Evolutionary conservation across 129 eudicot genomes (phyloP).

Genomic region (Centaurea solstitialis): DNA sequence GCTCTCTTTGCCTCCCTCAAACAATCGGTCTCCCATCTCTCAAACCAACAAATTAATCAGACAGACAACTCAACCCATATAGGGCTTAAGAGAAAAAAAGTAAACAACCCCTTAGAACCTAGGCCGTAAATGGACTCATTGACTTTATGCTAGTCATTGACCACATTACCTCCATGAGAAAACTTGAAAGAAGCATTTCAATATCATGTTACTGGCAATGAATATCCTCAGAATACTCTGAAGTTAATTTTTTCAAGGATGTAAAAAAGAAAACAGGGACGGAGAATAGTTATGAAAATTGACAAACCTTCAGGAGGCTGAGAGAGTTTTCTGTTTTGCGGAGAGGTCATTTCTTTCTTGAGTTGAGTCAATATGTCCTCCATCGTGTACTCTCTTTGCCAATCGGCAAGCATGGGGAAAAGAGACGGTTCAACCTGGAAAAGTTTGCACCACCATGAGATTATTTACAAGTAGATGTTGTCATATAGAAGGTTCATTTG

Average conservation of each 20-base stretch:
- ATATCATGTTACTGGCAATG: neutral
- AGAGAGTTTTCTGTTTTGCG: conserved; percentile 75
- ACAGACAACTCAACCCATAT: too few species aligned
- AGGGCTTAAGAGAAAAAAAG: too few species aligned
- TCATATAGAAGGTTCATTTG: neutral
- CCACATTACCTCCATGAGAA: neutral
- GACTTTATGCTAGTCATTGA: neutral
- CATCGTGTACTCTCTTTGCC: conserved; percentile 86
- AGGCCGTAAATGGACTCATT: neutral
- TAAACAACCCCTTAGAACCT: neutral
- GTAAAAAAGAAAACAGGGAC: neutral
- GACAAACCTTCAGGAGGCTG: conserved; percentile 78
- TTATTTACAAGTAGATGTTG: conserved; percentile 9
- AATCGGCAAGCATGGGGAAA: conserved; percentile 82
- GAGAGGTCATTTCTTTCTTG: conserved; percentile 78
- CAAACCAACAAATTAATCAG: too few species aligned
- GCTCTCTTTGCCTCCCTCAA: too few species aligned
- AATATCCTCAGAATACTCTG: neutral
- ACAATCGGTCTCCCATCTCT: too few species aligned
- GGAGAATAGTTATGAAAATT: neutral
- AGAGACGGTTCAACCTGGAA: conserved; percentile 70
- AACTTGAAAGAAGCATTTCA: neutral
- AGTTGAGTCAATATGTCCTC: conserved; percentile 69
- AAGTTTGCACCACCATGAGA: conserved; percentile 10
- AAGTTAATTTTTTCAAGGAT: neutral